These are phyloP conservation scores for Neodidymelliopsis sp. DNA, from an alignment of 2,329 filamentous ascomycete species.

Conservation along the genomic window DNA sequence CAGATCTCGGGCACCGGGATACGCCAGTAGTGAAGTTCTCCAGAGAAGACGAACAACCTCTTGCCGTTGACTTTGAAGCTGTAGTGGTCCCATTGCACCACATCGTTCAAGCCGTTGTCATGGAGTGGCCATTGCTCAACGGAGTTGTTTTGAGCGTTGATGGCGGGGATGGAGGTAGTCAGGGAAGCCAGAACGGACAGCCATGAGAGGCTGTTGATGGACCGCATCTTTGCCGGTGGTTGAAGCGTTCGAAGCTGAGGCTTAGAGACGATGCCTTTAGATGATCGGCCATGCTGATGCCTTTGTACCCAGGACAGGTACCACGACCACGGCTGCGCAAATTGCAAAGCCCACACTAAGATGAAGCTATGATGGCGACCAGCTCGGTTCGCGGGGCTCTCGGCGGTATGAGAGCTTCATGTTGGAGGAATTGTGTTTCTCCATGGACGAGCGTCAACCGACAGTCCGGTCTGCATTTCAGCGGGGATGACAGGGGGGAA, in stretches of 20 bases:
- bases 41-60: constrained; percentile 61
- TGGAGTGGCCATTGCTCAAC: constrained; percentile 56
- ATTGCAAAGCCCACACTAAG: constrained; percentile 26
- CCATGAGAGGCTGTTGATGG: constrained; percentile 30
- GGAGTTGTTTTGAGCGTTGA: constrained; percentile 33
- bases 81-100: constrained; percentile 63
- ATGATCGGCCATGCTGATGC: constrained; percentile 20
- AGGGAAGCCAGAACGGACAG: constrained; percentile 33
- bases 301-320: constrained; percentile 22
- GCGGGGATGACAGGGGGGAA: constrained; percentile 18
- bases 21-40: constrained; percentile 62
- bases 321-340: constrained; percentile 16
- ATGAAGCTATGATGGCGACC: constrained; percentile 15
- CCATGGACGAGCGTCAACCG: constrained; percentile 17
- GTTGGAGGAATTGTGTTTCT: constrained; percentile 26
- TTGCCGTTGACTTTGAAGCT: constrained; percentile 61
- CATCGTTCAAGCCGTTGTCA: constrained; percentile 56
- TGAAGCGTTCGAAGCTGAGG: constrained; percentile 18
- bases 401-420: constrained; percentile 13
- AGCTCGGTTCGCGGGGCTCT: constrained; percentile 14
- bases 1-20: constrained; percentile 60
- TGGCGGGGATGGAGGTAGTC: constrained; percentile 19
- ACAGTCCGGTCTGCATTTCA: constrained; percentile 7
- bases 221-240: constrained; percentile 30
- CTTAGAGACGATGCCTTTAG: constrained; percentile 25